Base-by-base conservation (phyloP, 345 rosid genomes). In the Cardamine resedifolia region DNA sequence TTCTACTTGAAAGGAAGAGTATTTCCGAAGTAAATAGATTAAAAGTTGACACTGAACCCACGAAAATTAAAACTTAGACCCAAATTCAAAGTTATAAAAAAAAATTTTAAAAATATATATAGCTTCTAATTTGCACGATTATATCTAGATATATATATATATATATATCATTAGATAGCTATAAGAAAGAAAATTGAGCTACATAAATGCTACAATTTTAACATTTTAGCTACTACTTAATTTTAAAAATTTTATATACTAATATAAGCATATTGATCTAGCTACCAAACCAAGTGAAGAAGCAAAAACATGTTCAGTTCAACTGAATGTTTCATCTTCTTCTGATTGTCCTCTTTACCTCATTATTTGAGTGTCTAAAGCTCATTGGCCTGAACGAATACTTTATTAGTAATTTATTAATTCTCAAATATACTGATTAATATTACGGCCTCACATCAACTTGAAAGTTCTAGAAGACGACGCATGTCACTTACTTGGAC, bases 301-400 rank as follows among this genome's bases (percentile, higher is more conserved):
- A 70, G 71, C 79, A 76, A 76, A 76, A 55, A 56, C 75, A 76
- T 76, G 79, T 76, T 75, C 65, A 70, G 79, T 76, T 63, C 66
- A 76, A 69, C 71, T 62, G 75, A 61, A 53, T 76, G 41, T 69
- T 75, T 76, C 66, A 69, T 56, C 48, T 19, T 70, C 71, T 76
- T 76, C 75, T 76, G 43, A 56, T 63, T 76, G 75, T 70, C 79
- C 58, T 76, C 70, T 70, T 59, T 70, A 64, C 75, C 64, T 70
- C 48, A 76, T 56, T 45, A 57, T 70, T 34, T 18, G 23, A 69
- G 79, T 76, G 75, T 64, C 71, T 15, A 34, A 53, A 63, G 27
- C 36, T 69, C 5, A 62, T 69, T 76, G 74, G 79, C 49, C 4
- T 10, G 11, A 15, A 23, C 43, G n/a, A 16, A 6, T 74, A 23